These are phyloP conservation scores for Boletus eberwhitei DNA, from an alignment of 768 basidiomycete species.

Conservation along the genomic window DNA sequence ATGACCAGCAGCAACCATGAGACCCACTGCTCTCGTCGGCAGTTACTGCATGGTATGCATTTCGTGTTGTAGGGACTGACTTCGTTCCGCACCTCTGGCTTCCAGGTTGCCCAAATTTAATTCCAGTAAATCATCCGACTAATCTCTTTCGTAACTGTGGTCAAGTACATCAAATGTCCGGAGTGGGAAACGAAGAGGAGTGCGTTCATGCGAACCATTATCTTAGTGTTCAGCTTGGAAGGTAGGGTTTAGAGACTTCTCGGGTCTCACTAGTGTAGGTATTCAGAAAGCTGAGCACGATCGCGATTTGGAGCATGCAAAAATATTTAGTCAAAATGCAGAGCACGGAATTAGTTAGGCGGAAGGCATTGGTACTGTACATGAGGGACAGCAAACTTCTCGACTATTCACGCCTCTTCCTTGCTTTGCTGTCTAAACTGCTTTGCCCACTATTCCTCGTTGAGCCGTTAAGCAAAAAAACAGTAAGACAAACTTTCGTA, in stretches of 20 bases:
- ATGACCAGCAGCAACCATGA: no score
- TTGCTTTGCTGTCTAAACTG: slow-evolving; percentile 39
- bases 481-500: slow-evolving; percentile 33
- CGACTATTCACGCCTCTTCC: slow-evolving; percentile 9
- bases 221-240: not conserved
- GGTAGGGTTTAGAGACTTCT: not conserved
- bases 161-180: not conserved
- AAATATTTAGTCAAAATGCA: not conserved
- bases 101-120: not conserved
- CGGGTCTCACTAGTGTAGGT: not conserved
- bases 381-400: not conserved
- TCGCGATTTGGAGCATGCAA: not conserved
- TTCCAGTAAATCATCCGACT: no score
- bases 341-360: not conserved
- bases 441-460: slow-evolving; percentile 43
- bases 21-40: no score
- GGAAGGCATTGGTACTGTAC: not conserved
- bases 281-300: not conserved
- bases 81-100: not conserved
- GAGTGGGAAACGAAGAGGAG: not conserved
- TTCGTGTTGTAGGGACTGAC: not conserved
- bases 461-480: slow-evolving; percentile 3
- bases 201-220: not conserved
- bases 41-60: no score
- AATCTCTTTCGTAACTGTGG: not conserved